A percentile compares a stretch with the other conserved stretches of the same genome.
These are phyloP conservation scores for Zygnema cylindricum DNA, from an alignment of 139 green algal species.

Conservation along the genomic window DNA sequence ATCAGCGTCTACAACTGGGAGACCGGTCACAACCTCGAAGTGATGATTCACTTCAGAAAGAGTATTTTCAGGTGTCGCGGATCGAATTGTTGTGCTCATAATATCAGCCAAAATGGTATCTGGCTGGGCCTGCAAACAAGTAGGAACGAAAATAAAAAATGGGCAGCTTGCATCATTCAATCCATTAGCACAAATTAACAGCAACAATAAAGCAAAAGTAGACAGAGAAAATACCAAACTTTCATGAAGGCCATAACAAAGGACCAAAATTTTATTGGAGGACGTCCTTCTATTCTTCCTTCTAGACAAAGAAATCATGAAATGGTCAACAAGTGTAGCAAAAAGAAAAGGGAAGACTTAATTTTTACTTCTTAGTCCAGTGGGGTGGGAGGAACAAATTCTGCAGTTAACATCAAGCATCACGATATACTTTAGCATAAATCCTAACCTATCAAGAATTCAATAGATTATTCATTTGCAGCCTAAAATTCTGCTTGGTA, in stretches of 20 bases:
- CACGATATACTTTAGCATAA: no score
- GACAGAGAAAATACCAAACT: background rate
- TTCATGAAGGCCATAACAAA: background rate
- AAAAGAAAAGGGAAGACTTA: no score
- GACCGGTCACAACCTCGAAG: slow-evolving; percentile 43
- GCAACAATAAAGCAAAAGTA: background rate
- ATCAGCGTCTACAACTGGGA: slow-evolving; percentile 44
- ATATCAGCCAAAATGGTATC: slow-evolving; percentile 34
- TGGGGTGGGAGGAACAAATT: no score
- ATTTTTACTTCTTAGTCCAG: no score
- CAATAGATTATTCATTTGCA: no score
- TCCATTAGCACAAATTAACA: background rate
- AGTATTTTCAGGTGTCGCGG: background rate
- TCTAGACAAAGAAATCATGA: no score
- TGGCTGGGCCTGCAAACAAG: slow-evolving; percentile 16
- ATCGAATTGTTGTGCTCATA: slow-evolving; percentile 15
- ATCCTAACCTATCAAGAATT: no score
- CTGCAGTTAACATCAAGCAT: no score
- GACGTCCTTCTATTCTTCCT: no score
- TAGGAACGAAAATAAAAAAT: background rate
- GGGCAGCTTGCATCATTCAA: background rate
- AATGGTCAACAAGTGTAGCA: no score
- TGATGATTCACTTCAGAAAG: slow-evolving; percentile 30
- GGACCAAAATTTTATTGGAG: no score
- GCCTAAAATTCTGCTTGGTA: no score